A percentile compares a stretch with the other conserved stretches of the same genome.
Evolutionary conservation across 2,329 filamentous ascomycete genomes (phyloP).

Genomic region (Dendryphion nanum): DNA sequence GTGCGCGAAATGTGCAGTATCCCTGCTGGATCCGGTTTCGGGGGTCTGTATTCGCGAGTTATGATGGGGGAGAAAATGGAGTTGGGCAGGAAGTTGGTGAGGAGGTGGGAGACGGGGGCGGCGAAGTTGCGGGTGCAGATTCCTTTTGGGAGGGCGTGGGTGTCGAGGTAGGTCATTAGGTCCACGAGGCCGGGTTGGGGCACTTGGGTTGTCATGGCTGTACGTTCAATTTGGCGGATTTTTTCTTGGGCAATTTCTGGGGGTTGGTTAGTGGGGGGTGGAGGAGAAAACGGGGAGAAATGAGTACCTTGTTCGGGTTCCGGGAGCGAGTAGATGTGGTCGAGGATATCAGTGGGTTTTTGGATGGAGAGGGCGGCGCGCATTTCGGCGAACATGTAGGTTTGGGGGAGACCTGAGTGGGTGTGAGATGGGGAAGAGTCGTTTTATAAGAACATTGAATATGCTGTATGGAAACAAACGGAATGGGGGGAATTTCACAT

Average conservation of each 20-base stretch:
- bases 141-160: slow-evolving; percentile 66
- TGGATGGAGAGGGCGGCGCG: slow-evolving; percentile 69
- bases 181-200: slow-evolving; percentile 76
- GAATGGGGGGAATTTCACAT: background rate
- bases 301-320: slow-evolving; percentile 58
- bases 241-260: slow-evolving; percentile 65
- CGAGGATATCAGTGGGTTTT: slow-evolving; percentile 77
- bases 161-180: slow-evolving; percentile 81
- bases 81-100: slow-evolving; percentile 69
- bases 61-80: slow-evolving; percentile 75
- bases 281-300: no score
- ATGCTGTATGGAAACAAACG: no score
- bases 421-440: no score
- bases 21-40: slow-evolving; percentile 82
- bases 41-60: slow-evolving; percentile 77
- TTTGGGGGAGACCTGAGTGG: slow-evolving; percentile 73
- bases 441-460: no score
- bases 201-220: slow-evolving; percentile 74
- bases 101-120: slow-evolving; percentile 69
- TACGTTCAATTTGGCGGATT: slow-evolving; percentile 76
- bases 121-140: slow-evolving; percentile 94
- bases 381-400: slow-evolving; percentile 95
- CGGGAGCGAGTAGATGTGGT: slow-evolving; percentile 78
- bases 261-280: no score
- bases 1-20: slow-evolving; percentile 78